Evolutionary conservation across 179 eudicot species (phyloP), one percentile per base, ranked within the genome.

Genomic region (Silene noctiflora): DNA sequence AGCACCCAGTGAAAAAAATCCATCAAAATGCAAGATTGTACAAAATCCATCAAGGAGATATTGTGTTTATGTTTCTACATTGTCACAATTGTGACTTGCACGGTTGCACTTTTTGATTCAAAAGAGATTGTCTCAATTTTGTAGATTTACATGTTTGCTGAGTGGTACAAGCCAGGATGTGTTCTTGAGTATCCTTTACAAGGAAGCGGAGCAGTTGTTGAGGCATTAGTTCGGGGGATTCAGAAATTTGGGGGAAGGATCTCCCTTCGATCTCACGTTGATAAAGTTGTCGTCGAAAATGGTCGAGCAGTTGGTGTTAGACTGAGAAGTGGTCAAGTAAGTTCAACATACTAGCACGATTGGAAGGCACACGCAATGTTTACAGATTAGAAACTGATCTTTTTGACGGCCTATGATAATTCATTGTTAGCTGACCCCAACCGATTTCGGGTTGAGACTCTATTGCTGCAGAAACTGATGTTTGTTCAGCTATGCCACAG

Each of bases 141-240:
- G 71, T 84, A 94, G 98, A 85, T 94, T 60, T 94, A 94, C 86
- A 94, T 94, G 98, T 92, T 94, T 83, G 91, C 98, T 16, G 98
- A 94, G 87, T 94, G 98, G 97, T 94, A 94, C 85, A 94, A 94
- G 83, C 97, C 98, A 67, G 97, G 97, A 46, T 89, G 94, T 81
- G 81, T 76, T 76, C 87, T 94, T 48, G 98, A 94, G 83, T 94
- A 94, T 83, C 98, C 98, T 78, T 77, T 92, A 76, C 91, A 88
- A 53, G 98, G 98, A 82, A 92, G 83, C 76, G 98, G 97, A 62
- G 98, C 91, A 70, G 53, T 94, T 74, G 87, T 94, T 64, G 96
- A 90, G 79, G 96, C 97, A 75, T 91, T 94, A 71, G 94, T 94
- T 51, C 87, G 91, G 73, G 98, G 98, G 66, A 71, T 92, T 75